Conservation (phyloP, 768 basidiomycete genomes). For the Rhizopogon vesiculosus region DNA sequence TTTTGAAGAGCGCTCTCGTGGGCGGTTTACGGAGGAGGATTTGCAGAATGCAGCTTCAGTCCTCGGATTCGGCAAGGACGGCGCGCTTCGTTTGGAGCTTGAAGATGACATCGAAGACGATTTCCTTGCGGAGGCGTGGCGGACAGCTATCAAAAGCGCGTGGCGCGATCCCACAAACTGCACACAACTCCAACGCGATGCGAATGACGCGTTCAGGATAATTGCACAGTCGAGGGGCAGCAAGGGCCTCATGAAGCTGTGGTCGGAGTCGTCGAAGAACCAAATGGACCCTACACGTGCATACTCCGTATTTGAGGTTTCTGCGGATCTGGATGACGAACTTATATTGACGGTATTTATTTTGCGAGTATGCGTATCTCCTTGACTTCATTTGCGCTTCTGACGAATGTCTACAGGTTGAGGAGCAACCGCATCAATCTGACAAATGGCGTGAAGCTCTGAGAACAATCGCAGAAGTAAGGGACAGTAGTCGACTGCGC, state of each 20-base stretch:
- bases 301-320: slow-evolving; percentile 66
- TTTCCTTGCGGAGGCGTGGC: slow-evolving; percentile 72
- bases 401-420: slow-evolving; percentile 41
- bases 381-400: background rate
- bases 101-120: slow-evolving; percentile 64
- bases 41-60: slow-evolving; percentile 37
- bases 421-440: slow-evolving; percentile 62
- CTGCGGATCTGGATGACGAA: slow-evolving; percentile 68
- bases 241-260: slow-evolving; percentile 39
- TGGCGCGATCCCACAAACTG: slow-evolving; percentile 44
- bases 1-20: slow-evolving; percentile 55
- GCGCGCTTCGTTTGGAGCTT: slow-evolving; percentile 59
- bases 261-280: slow-evolving; percentile 50
- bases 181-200: slow-evolving; percentile 41
- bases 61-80: slow-evolving; percentile 67
- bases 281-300: slow-evolving; percentile 68
- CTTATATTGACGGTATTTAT: slow-evolving; percentile 70
- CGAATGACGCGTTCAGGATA: slow-evolving; percentile 66
- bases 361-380: slow-evolving; percentile 52
- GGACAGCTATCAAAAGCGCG: slow-evolving; percentile 49
- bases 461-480: slow-evolving; percentile 65
- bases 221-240: slow-evolving; percentile 64
- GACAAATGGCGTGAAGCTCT: slow-evolving; percentile 75
- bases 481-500: slow-evolving; percentile 68
- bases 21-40: slow-evolving; percentile 60